Conservation (phyloP, 2,329 filamentous ascomycete species). For the Colletotrichum navitas region DNA sequence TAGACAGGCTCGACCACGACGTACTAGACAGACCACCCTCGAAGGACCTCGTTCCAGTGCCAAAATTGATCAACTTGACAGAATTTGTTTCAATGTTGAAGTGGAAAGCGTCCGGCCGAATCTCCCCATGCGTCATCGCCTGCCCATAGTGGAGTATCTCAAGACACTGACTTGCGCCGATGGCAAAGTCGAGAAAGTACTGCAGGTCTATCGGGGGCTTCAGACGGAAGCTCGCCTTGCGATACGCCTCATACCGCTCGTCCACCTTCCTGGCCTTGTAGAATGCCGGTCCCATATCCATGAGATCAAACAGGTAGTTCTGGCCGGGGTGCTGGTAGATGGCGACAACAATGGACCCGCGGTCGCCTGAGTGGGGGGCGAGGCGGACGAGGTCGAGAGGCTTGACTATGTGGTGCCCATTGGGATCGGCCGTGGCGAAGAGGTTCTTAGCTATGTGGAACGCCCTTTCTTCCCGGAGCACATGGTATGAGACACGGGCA, state of each 20-base stretch:
- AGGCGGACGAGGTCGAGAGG: conserved; percentile 85
- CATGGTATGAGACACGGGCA: conserved; percentile 85
- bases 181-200: conserved; percentile 89
- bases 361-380: conserved; percentile 75
- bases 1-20: conserved; percentile 87
- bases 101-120: conserved; percentile 91
- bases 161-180: conserved; percentile 86
- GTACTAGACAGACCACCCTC: conserved; percentile 89
- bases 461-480: conserved; percentile 85
- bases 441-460: conserved; percentile 86
- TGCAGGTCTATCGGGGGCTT: conserved; percentile 76
- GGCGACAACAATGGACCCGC: conserved; percentile 78
- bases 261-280: conserved; percentile 68
- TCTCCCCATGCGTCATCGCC: conserved; percentile 89
- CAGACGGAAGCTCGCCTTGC: conserved; percentile 60
- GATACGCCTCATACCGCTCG: conserved; percentile 62
- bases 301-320: conserved; percentile 77
- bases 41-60: conserved; percentile 87
- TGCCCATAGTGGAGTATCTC: conserved; percentile 93
- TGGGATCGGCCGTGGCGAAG: conserved; percentile 76
- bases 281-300: conserved; percentile 84
- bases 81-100: conserved; percentile 77
- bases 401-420: conserved; percentile 81
- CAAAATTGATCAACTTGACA: conserved; percentile 87
- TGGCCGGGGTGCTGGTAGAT: conserved; percentile 84